Evolutionary conservation across 768 basidiomycete genomes (phyloP).

Genomic region (Leucosporidium creatinivorum): DNA sequence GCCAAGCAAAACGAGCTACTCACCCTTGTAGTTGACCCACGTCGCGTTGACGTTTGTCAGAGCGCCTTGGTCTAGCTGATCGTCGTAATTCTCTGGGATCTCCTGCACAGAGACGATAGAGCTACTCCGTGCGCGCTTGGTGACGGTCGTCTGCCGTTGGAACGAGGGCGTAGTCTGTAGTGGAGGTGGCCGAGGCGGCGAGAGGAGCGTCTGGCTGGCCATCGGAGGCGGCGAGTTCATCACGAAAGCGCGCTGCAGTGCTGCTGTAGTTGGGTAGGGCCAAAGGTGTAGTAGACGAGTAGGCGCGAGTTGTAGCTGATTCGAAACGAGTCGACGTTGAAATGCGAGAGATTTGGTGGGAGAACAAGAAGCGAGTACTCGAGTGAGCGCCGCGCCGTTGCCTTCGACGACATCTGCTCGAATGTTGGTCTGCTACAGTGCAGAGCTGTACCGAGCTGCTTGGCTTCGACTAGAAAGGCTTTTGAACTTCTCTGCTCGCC

Average conservation of each 20-base stretch:
- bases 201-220: background rate
- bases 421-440: too few species aligned
- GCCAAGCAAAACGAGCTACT: conserved; percentile 16
- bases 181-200: conserved; percentile 1
- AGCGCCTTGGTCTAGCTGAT: conserved; percentile 33
- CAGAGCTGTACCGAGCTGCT: too few species aligned
- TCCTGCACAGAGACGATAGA: conserved; percentile 36
- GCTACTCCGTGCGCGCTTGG: conserved; percentile 20
- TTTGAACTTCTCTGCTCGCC: too few species aligned
- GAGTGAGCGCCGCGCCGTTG: too few species aligned
- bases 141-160: background rate
- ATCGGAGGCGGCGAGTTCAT: background rate
- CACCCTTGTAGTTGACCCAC: conserved; percentile 91
- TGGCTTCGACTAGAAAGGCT: too few species aligned
- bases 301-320: background rate
- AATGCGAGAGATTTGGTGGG: too few species aligned
- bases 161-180: background rate
- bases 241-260: background rate
- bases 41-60: conserved; percentile 67
- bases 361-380: too few species aligned
- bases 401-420: too few species aligned
- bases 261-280: background rate
- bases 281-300: background rate
- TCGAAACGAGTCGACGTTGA: too few species aligned
- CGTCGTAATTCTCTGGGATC: conserved; percentile 36